These are phyloP conservation scores for Arthroderma uncinatum DNA, from an alignment of 2,329 filamentous ascomycete genomes.

Conservation along the genomic window DNA sequence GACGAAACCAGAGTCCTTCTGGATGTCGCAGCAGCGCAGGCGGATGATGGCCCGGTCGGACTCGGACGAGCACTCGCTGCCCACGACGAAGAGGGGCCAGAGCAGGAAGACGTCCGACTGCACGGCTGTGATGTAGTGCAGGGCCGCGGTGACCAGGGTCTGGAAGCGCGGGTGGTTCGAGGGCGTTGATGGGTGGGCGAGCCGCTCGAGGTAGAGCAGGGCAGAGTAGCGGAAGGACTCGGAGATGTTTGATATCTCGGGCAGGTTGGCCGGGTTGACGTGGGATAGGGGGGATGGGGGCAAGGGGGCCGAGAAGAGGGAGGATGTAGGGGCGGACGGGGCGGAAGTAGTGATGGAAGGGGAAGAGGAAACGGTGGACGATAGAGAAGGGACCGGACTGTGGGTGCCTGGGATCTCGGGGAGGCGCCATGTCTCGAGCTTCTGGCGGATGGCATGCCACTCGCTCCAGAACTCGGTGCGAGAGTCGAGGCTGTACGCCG, in stretches of 20 bases:
- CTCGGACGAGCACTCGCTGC: slow-evolving; percentile 76
- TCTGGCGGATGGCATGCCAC: slow-evolving; percentile 67
- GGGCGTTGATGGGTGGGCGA: slow-evolving; percentile 64
- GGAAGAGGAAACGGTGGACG: slow-evolving; percentile 11
- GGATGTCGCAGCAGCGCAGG: slow-evolving; percentile 71
- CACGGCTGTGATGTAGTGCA: slow-evolving; percentile 72
- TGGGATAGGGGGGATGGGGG: slow-evolving; percentile 19
- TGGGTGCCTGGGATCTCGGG: background rate
- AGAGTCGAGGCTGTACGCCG: slow-evolving; percentile 38
- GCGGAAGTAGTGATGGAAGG: background rate
- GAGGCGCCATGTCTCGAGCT: slow-evolving; percentile 73
- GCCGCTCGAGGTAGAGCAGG: slow-evolving; percentile 76
- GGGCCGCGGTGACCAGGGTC: slow-evolving; percentile 66
- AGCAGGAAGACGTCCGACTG: slow-evolving; percentile 79
- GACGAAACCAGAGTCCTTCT: slow-evolving; percentile 79
- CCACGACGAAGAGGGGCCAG: slow-evolving; percentile 85
- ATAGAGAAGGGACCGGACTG: background rate
- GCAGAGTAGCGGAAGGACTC: slow-evolving; percentile 86
- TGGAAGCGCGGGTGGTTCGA: slow-evolving; percentile 69
- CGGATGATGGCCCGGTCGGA: slow-evolving; percentile 69
- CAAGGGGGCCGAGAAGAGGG: slow-evolving; percentile 21
- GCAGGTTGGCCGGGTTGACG: slow-evolving; percentile 49
- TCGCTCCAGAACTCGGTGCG: slow-evolving; percentile 55
- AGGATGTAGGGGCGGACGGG: slow-evolving; percentile 11
- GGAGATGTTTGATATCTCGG: slow-evolving; percentile 69